Conservation (phyloP, 2,329 filamentous ascomycete genomes). For the Hymenoscyphus salicellus region DNA sequence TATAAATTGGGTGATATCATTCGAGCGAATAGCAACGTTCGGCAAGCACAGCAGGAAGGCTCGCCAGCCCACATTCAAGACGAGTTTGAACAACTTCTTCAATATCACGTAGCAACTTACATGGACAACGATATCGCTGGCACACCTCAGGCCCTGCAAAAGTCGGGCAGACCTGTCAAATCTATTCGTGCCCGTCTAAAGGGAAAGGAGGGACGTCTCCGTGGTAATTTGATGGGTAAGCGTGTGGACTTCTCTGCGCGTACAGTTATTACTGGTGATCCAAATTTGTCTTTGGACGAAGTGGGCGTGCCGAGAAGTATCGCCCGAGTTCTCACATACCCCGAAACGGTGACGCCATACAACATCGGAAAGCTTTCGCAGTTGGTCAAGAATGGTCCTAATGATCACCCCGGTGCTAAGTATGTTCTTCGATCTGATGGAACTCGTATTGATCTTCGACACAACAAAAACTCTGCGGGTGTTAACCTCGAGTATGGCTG, state of each 20-base stretch:
- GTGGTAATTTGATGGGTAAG: slow-evolving; percentile 99
- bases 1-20: slow-evolving; percentile 99
- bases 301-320: slow-evolving; percentile 95
- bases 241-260: slow-evolving; percentile 98
- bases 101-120: slow-evolving; percentile 97
- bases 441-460: slow-evolving; percentile 88
- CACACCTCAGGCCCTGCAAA: slow-evolving; percentile 89
- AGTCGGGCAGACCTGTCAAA: slow-evolving; percentile 94
- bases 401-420: slow-evolving; percentile 91
- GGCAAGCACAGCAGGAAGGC: slow-evolving; percentile 85
- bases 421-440: slow-evolving; percentile 94
- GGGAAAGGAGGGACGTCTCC: slow-evolving; percentile 96
- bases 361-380: slow-evolving; percentile 91
- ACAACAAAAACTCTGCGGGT: slow-evolving; percentile 76
- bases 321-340: slow-evolving; percentile 89
- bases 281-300: slow-evolving; percentile 92
- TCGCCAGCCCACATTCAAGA: slow-evolving; percentile 85
- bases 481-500: slow-evolving; percentile 92
- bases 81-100: slow-evolving; percentile 87
- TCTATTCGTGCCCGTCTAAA: slow-evolving; percentile 95
- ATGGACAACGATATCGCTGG: slow-evolving; percentile 99
- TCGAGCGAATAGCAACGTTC: slow-evolving; percentile 91
- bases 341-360: slow-evolving; percentile 95
- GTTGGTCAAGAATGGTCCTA: slow-evolving; percentile 89
- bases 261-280: slow-evolving; percentile 99